Evolutionary conservation across 2,329 filamentous ascomycete species (phyloP).

Genomic region (Pseudocercospora macadamiae): DNA sequence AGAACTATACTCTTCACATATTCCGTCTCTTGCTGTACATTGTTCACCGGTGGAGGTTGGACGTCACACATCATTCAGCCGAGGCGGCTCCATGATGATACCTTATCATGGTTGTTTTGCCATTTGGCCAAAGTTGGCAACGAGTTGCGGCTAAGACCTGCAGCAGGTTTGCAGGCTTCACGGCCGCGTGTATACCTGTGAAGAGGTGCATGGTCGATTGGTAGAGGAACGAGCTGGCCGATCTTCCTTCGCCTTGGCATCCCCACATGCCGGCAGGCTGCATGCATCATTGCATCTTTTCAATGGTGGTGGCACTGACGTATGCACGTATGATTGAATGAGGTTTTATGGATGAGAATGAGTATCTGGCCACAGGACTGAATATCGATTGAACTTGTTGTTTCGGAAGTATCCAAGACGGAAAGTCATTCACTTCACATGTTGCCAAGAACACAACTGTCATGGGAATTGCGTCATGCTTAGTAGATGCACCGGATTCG

Average conservation of each 20-base stretch:
- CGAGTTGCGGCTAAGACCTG: neutral
- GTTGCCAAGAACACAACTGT: no score
- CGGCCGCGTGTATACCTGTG: neutral
- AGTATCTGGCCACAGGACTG: no score
- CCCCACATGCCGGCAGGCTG: neutral
- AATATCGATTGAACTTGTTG: no score
- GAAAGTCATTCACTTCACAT: no score
- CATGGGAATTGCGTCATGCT: no score
- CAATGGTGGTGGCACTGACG: no score
- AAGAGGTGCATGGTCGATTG: conserved; percentile 1
- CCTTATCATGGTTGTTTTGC: neutral
- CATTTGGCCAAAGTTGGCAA: conserved; percentile 1
- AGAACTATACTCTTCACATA: neutral
- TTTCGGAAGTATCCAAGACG: no score
- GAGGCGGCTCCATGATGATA: neutral
- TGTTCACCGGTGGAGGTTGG: neutral
- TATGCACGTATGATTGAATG: no score
- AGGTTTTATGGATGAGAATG: no score
- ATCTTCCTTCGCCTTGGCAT: neutral
- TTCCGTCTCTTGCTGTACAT: neutral
- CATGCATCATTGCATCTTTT: no score
- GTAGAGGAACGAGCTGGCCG: neutral
- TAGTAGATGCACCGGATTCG: no score
- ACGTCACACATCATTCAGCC: neutral
- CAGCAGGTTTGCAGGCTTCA: conserved; percentile 2